A percentile compares a stretch with the other conserved stretches of the same genome.
Conservation (phyloP, 169 alveolate species). For the Cryptosporidium andersoni region DNA sequence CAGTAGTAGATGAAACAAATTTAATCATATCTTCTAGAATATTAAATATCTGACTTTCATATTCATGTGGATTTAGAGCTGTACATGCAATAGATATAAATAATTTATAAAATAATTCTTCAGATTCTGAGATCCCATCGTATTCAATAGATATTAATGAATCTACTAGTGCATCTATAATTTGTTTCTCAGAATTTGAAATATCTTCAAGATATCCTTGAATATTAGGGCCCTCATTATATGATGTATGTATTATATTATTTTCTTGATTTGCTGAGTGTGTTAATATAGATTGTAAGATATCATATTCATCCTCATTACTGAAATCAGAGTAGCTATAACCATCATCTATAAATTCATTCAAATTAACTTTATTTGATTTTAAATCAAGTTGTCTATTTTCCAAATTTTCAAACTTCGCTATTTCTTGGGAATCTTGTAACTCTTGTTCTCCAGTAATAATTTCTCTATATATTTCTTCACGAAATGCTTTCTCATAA, state of each 20-base stretch:
- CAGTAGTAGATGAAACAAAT: conserved; percentile 10
- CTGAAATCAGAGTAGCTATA: too few species aligned
- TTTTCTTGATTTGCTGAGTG: not conserved
- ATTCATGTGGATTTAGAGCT: conserved; percentile 11
- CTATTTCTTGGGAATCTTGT: conserved; percentile 27
- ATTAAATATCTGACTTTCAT: not conserved
- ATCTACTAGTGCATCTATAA: conserved; percentile 36
- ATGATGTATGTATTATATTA: not conserved
- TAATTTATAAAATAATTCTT: conserved; percentile 4
- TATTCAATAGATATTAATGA: conserved; percentile 12
- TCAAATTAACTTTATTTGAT: not conserved
- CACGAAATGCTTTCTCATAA: conserved; percentile 8
- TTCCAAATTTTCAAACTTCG: conserved; percentile 7
- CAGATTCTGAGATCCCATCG: not conserved
- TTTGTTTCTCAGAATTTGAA: conserved; percentile 31
- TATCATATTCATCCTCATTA: conserved; percentile 8
- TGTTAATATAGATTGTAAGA: too few species aligned
- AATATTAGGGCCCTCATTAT: conserved; percentile 14
- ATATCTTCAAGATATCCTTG: not conserved
- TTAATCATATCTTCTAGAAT: conserved; percentile 22
- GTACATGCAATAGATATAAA: conserved; percentile 16
- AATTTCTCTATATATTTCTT: conserved; percentile 4
- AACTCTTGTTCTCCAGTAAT: not conserved
- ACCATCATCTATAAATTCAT: not conserved
- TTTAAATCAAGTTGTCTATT: conserved; percentile 1